Evolutionary conservation across 768 basidiomycete species (phyloP).

Genomic region (Leucosporidium creatinivorum): DNA sequence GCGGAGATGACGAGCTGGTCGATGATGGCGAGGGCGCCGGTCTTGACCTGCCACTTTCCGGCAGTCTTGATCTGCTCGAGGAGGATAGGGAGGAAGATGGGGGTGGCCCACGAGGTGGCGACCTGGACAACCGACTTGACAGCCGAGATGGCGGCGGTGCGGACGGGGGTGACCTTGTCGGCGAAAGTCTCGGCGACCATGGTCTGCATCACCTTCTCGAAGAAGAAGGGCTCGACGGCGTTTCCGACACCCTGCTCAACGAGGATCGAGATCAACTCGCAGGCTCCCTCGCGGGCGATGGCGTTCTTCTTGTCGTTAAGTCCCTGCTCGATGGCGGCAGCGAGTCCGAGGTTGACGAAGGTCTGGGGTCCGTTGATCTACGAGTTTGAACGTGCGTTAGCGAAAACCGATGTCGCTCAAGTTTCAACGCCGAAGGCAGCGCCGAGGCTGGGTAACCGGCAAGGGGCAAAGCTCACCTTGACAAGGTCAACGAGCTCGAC

Average conservation of each 20-base stretch:
- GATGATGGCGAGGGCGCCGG: constrained; percentile 81
- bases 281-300: constrained; percentile 71
- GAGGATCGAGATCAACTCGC: constrained; percentile 68
- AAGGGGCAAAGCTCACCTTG: constrained; percentile 20
- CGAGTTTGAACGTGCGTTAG: not conserved
- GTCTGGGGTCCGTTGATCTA: constrained; percentile 26
- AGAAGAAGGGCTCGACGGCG: constrained; percentile 67
- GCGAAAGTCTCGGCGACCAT: constrained; percentile 76
- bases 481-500: constrained; percentile 36
- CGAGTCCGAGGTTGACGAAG: constrained; percentile 34
- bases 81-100: constrained; percentile 58
- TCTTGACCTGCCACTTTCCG: constrained; percentile 84
- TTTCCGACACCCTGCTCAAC: constrained; percentile 49
- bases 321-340: constrained; percentile 37
- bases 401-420: not conserved
- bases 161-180: constrained; percentile 91
- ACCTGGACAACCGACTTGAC: constrained; percentile 75
- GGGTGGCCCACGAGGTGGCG: constrained; percentile 74
- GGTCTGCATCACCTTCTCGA: constrained; percentile 60
- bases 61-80: constrained; percentile 55
- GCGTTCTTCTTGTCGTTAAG: constrained; percentile 79
- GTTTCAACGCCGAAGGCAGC: not conserved
- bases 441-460: constrained; percentile 6
- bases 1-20: constrained; percentile 38
- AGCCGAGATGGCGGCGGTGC: constrained; percentile 67